Evolutionary conservation across 108 stramenopile genomes (phyloP).

Genomic region (Fragilariopsis cylindrus): DNA sequence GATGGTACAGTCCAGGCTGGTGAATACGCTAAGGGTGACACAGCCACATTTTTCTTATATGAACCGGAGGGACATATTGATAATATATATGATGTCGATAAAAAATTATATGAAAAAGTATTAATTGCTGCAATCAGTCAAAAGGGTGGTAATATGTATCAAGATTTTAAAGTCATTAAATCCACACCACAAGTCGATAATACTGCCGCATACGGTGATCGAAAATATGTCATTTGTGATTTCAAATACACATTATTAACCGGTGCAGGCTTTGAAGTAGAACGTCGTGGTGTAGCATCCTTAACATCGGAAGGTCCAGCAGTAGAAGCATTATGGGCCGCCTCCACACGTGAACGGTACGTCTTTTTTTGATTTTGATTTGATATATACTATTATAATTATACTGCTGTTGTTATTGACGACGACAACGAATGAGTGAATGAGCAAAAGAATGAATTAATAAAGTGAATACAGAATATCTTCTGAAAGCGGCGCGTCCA

Average conservation of each 20-base stretch:
- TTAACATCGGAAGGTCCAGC: constrained; percentile 81
- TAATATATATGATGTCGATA: constrained; percentile 59
- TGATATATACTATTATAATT: not conserved
- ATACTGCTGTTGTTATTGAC: not conserved
- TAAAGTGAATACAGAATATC: too few species aligned
- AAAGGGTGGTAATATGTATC: constrained; percentile 90
- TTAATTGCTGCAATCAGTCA: constrained; percentile 75
- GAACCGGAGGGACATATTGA: constrained; percentile 61
- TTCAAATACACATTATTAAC: constrained; percentile 95
- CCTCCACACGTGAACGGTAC: constrained; percentile 49
- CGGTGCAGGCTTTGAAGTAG: constrained; percentile 95
- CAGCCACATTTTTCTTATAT: constrained; percentile 88
- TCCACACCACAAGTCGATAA: constrained; percentile 52
- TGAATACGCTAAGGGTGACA: constrained; percentile 96
- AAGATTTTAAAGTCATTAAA: constrained; percentile 92
- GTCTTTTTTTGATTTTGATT: not conserved
- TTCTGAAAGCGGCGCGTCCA: too few species aligned
- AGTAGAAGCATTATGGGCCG: constrained; percentile 85
- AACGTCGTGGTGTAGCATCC: constrained; percentile 84
- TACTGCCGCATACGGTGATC: constrained; percentile 40
- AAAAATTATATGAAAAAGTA: constrained; percentile 68
- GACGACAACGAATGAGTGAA: too few species aligned
- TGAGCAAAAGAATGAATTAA: too few species aligned
- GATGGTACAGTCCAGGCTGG: constrained; percentile 94
- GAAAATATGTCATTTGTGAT: constrained; percentile 83